Percentiles rank a stretch among this genome's conserved stretches.
Evolutionary conservation across 2,329 filamentous ascomycete species (phyloP).

Genomic region (Scytalidium sp.): DNA sequence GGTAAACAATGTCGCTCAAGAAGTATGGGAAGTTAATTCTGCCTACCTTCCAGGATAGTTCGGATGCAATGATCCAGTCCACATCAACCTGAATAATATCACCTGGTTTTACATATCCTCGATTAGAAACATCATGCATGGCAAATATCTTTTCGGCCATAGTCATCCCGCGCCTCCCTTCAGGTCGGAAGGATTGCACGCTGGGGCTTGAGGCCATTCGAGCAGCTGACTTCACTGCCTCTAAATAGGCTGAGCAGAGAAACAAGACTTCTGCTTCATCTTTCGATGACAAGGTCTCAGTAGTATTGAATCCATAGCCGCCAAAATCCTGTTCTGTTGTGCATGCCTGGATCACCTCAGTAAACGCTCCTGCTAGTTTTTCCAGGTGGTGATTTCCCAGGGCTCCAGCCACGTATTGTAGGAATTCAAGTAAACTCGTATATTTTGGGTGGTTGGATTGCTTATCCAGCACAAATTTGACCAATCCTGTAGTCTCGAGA

Average conservation of each 20-base stretch:
- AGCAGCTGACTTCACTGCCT: constrained; percentile 4
- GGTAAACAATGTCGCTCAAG: constrained; percentile 2
- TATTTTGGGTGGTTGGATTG: too few relatives aligned
- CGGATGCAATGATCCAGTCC: constrained; percentile 44
- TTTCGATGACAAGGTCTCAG: constrained; percentile 6
- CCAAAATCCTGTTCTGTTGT: too few relatives aligned
- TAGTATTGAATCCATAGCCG: constrained; percentile 20
- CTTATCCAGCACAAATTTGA: too few relatives aligned
- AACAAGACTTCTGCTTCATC: constrained; percentile 22
- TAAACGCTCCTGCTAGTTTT: too few relatives aligned
- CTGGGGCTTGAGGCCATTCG: background rate
- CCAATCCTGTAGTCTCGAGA: too few relatives aligned
- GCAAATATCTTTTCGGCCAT: constrained; percentile 44
- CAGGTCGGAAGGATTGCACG: background rate
- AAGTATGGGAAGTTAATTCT: constrained; percentile 11
- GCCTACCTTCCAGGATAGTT: constrained; percentile 34
- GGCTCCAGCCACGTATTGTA: too few relatives aligned
- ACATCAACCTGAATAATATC: constrained; percentile 39
- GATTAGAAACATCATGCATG: constrained; percentile 33
- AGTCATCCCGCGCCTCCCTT: constrained; percentile 33
- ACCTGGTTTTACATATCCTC: constrained; percentile 32
- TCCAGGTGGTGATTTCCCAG: too few relatives aligned
- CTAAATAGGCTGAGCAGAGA: constrained; percentile 21
- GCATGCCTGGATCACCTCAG: too few relatives aligned
- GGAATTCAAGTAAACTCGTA: too few relatives aligned